Percentiles rank a stretch among this genome's conserved stretches.
These are phyloP conservation scores for Vitis hybrid DNA, from an alignment of 177 flowering plant species.

Conservation along the genomic window DNA sequence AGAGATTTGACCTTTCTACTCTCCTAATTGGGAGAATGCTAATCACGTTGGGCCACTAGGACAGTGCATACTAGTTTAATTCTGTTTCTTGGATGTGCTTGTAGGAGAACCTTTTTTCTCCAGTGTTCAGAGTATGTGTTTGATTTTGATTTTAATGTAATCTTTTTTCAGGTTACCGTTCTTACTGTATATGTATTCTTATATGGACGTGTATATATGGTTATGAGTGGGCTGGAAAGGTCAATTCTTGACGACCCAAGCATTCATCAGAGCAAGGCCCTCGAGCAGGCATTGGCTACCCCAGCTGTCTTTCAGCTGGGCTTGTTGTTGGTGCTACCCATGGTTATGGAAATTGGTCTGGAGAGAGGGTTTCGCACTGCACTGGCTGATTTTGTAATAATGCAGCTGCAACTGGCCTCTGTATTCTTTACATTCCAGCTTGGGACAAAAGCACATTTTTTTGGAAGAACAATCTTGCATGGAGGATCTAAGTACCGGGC, in stretches of 20 bases:
- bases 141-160: conserved; percentile 3
- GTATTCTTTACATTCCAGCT: conserved; percentile 96
- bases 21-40: too few species aligned
- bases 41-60: too few species aligned
- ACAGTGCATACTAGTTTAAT: not conserved
- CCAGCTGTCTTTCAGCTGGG: conserved; percentile 89
- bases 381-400: conserved; percentile 75
- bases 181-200: conserved; percentile 83
- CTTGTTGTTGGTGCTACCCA: conserved; percentile 76
- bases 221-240: conserved; percentile 87
- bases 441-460: conserved; percentile 92
- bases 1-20: too few species aligned
- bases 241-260: conserved; percentile 56
- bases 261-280: conserved; percentile 56
- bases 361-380: conserved; percentile 93
- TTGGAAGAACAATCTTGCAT: conserved; percentile 85
- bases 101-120: not conserved
- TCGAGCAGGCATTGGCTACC: conserved; percentile 82
- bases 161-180: conserved; percentile 77
- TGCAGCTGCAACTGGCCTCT: conserved; percentile 95
- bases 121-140: not conserved
- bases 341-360: conserved; percentile 95
- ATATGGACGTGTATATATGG: conserved; percentile 90
- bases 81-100: not conserved
- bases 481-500: conserved; percentile 94